Evolutionary conservation across 75 land plant species (phyloP), one percentile per base, ranked within the genome.

Genomic region (Cupressus sempervirens): DNA sequence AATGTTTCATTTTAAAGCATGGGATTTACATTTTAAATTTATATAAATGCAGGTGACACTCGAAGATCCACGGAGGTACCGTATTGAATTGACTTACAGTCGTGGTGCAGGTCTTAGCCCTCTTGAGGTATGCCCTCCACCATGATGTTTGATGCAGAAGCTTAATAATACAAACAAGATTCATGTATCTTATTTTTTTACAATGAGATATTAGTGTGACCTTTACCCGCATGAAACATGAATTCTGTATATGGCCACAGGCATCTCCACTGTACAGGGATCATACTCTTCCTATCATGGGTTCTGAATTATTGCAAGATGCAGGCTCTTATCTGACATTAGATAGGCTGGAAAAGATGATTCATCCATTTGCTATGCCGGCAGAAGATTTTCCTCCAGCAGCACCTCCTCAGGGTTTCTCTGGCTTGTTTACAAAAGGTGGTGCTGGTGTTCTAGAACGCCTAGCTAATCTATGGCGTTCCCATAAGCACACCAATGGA

Each of bases 371-470:
- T 92, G 99, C 99, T 13, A 97, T 97, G 99, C 99, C 99, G 76
- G 98, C 99, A 4, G 99, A 97, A 85, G 99, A 97, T 79, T 97
- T 97, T 76, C 99, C 98, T 53, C 99, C 99, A 23, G 93, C 99
- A 62, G 76, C 93, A 20, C 86, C 89, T 26, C 99, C 98, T 9
- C 94, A 93, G 50, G 93, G 89, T 35, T 96, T 97, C 86, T 85
- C 96, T 29, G 99, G 96, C 82, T 91, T 96, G 74, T 97, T 97
- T 86, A 83, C 92, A 35, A 97, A 94, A 87, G 90, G 96, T 85
- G 94, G 92, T 34, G 94, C 91, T 34, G 94, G 94, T 70, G 94
- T 95, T 70, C 86, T 97, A 41, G 99, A 97, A 85, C 98, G 98
- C 81, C 92, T 97, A 56, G 98, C 88, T 35, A 96, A 91, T 65